Conservation (phyloP, 2,329 filamentous ascomycete genomes). For the Boeremia exigua region DNA sequence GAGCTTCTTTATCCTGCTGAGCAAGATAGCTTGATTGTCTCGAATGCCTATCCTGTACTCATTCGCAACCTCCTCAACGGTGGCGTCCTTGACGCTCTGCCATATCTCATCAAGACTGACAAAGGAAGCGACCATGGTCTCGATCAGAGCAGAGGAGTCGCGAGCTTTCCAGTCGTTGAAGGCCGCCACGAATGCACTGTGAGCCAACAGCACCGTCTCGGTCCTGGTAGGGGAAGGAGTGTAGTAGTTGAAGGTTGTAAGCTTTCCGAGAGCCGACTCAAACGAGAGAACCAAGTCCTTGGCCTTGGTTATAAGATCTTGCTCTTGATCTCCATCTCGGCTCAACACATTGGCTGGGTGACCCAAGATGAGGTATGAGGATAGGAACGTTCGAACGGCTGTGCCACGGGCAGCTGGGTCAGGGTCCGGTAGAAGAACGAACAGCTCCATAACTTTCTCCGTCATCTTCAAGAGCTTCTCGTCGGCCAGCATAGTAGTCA, state of each 20-base stretch:
- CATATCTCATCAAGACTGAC: slow-evolving; percentile 84
- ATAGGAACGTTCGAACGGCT: slow-evolving; percentile 76
- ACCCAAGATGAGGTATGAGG: slow-evolving; percentile 78
- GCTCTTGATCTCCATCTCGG: slow-evolving; percentile 72
- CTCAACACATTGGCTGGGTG: slow-evolving; percentile 80
- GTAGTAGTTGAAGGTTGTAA: slow-evolving; percentile 71
- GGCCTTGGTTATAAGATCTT: slow-evolving; percentile 78
- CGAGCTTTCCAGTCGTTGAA: slow-evolving; percentile 86
- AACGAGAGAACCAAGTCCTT: slow-evolving; percentile 79
- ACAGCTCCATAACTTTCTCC: slow-evolving; percentile 70
- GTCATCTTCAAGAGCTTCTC: slow-evolving; percentile 71
- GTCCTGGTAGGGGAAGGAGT: slow-evolving; percentile 68
- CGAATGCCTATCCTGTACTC: slow-evolving; percentile 82
- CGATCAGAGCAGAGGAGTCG: slow-evolving; percentile 77
- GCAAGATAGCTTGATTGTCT: slow-evolving; percentile 79
- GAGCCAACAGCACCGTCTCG: slow-evolving; percentile 69
- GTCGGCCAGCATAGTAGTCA: slow-evolving; percentile 71
- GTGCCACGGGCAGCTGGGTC: slow-evolving; percentile 70
- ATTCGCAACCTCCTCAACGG: slow-evolving; percentile 72
- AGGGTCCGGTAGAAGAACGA: slow-evolving; percentile 64
- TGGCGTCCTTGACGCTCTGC: slow-evolving; percentile 81
- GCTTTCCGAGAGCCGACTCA: slow-evolving; percentile 72
- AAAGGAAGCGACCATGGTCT: slow-evolving; percentile 86
- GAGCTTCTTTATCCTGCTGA: slow-evolving; percentile 79
- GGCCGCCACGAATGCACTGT: slow-evolving; percentile 76